Evolutionary conservation across 2,329 filamentous ascomycete genomes (phyloP).

Genomic region (Malbranchea zuffiana): DNA sequence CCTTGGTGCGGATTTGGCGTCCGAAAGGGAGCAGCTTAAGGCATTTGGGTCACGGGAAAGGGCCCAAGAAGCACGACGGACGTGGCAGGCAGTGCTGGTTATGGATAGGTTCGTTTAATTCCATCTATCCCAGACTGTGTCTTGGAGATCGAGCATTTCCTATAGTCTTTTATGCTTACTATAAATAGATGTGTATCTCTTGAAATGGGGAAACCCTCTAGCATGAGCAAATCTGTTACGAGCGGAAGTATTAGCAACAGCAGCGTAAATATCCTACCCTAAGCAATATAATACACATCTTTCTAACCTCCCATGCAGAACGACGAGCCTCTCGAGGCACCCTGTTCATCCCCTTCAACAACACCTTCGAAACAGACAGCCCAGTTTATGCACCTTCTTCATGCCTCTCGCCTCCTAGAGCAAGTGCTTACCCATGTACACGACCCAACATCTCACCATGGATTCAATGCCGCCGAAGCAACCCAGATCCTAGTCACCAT

Average conservation of each 20-base stretch:
- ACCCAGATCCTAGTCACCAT: neutral
- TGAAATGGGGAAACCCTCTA: neutral
- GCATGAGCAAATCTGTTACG: neutral
- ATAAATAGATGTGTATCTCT: neutral
- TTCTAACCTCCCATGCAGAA: no score
- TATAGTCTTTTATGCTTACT: neutral
- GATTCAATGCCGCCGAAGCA: neutral
- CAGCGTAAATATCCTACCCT: no score
- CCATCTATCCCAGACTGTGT: neutral
- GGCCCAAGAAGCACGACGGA: neutral
- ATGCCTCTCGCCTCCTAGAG: neutral
- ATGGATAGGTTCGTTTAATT: neutral
- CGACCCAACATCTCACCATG: neutral
- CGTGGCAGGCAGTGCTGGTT: neutral
- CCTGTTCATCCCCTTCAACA: no score
- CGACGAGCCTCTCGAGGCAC: no score
- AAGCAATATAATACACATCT: no score
- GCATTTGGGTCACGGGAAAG: neutral
- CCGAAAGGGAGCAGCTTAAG: neutral
- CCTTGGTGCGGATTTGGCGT: neutral
- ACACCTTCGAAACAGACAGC: neutral
- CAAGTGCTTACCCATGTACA: conserved; percentile 1
- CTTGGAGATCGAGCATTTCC: neutral
- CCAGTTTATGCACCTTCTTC: neutral
- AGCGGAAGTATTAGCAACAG: no score